These are phyloP conservation scores for Botrytis sinoallii DNA, from an alignment of 2,329 filamentous ascomycete genomes.

Conservation along the genomic window DNA sequence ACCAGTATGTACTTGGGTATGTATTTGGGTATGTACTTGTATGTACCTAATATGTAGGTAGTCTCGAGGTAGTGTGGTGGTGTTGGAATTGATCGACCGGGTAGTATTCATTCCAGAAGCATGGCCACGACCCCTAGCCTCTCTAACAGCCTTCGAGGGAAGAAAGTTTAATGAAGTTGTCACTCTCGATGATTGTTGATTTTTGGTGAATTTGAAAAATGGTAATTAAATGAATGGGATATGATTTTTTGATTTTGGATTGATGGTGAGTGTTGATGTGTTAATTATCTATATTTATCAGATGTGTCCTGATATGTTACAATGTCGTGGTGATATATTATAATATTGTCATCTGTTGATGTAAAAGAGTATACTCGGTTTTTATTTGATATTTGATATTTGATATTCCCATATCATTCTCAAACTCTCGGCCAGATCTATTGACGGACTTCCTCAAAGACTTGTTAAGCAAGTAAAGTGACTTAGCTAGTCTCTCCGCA, in stretches of 20 bases:
- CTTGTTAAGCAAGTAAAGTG: neutral
- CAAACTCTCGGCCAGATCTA: neutral
- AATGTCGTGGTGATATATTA: fast-evolving
- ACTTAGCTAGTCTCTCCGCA: no score
- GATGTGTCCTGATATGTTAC: fast-evolving
- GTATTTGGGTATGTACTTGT: no score
- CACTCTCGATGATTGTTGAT: neutral
- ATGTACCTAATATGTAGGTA: neutral
- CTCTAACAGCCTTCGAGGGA: no score
- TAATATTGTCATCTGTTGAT: neutral
- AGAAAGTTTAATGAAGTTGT: neutral
- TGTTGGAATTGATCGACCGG: slow-evolving; percentile 4
- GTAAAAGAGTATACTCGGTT: no score
- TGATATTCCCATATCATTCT: neutral
- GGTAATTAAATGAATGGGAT: neutral
- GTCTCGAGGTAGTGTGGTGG: neutral
- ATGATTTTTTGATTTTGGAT: neutral
- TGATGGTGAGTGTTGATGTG: neutral
- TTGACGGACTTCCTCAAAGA: neutral
- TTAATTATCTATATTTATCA: neutral
- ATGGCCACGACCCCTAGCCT: neutral
- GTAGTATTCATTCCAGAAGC: slow-evolving; percentile 6
- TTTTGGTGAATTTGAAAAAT: neutral
- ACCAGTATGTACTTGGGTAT: no score
- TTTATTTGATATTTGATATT: no score